Evolutionary conservation across 441 rosid species (phyloP).

Genomic region (Hura crepitans): DNA sequence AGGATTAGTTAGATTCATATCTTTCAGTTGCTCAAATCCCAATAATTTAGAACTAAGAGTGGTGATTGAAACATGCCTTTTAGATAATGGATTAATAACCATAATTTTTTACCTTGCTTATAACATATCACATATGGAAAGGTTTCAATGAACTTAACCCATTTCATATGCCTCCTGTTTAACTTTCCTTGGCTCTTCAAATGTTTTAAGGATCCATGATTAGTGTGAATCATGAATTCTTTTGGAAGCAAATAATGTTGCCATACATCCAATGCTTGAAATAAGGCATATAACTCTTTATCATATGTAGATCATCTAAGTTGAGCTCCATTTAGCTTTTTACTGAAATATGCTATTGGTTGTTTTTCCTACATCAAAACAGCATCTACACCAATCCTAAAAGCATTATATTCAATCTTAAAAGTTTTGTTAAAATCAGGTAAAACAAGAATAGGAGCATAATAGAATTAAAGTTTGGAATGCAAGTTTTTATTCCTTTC

Average conservation of each 20-base stretch:
- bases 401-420: too few relatives aligned
- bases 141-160: slow-evolving; percentile 2
- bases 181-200: slow-evolving; percentile 1
- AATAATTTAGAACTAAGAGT: background rate
- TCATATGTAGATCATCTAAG: slow-evolving; percentile 11
- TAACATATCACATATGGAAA: slow-evolving; percentile 9
- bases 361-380: background rate
- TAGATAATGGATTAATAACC: background rate
- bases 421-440: background rate
- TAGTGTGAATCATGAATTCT: background rate
- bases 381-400: background rate
- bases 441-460: background rate
- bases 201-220: slow-evolving; percentile 7
- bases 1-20: background rate
- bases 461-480: background rate
- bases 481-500: background rate
- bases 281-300: background rate
- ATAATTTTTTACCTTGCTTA: slow-evolving; percentile 11
- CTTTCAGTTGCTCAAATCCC: slow-evolving; percentile 3
- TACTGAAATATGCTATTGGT: slow-evolving; percentile 1
- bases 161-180: background rate
- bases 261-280: background rate
- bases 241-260: background rate
- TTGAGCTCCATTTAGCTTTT: background rate
- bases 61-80: background rate